These are phyloP conservation scores for Diplodia mutila DNA, from an alignment of 2,329 filamentous ascomycete species.

Conservation along the genomic window DNA sequence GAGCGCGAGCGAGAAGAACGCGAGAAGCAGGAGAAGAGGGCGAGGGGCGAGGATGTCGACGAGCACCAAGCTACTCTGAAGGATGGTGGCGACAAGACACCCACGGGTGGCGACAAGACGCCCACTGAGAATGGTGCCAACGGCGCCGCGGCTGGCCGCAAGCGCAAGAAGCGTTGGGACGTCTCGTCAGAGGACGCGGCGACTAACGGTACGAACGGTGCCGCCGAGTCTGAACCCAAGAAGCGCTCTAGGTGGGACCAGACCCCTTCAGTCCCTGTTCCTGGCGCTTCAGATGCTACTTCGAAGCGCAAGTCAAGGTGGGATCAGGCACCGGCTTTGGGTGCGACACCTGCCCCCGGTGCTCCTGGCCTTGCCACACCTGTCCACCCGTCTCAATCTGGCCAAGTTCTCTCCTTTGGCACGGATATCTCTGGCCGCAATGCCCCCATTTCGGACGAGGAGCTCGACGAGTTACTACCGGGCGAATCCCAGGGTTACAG, in stretches of 20 bases:
- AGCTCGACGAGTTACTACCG: constrained; percentile 88
- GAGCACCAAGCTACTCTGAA: constrained; percentile 76
- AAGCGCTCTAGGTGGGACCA: constrained; percentile 91
- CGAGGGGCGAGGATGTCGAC: constrained; percentile 61
- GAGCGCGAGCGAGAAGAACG: constrained; percentile 89
- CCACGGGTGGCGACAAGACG: background rate
- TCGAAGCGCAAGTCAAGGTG: constrained; percentile 82
- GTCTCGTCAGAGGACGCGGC: constrained; percentile 64
- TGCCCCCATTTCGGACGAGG: constrained; percentile 85
- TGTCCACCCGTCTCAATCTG: constrained; percentile 68
- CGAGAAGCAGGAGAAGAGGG: constrained; percentile 76
- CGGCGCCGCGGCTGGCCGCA: constrained; percentile 62
- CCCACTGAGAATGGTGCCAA: constrained; percentile 67
- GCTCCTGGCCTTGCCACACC: constrained; percentile 77
- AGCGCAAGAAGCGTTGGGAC: constrained; percentile 97
- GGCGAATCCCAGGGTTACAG: constrained; percentile 79
- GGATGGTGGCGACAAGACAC: constrained; percentile 64
- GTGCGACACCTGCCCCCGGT: constrained; percentile 69
- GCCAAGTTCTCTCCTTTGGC: constrained; percentile 68
- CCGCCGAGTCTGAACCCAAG: constrained; percentile 34
- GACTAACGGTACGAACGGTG: constrained; percentile 44
- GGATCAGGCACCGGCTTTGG: constrained; percentile 78
- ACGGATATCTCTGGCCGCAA: constrained; percentile 81
- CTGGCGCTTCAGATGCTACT: constrained; percentile 46
- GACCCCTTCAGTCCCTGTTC: constrained; percentile 60